phyloP scores from a whole-genome alignment of 2,329 filamentous ascomycete genomes.

The Myotisia sp. region DNA sequence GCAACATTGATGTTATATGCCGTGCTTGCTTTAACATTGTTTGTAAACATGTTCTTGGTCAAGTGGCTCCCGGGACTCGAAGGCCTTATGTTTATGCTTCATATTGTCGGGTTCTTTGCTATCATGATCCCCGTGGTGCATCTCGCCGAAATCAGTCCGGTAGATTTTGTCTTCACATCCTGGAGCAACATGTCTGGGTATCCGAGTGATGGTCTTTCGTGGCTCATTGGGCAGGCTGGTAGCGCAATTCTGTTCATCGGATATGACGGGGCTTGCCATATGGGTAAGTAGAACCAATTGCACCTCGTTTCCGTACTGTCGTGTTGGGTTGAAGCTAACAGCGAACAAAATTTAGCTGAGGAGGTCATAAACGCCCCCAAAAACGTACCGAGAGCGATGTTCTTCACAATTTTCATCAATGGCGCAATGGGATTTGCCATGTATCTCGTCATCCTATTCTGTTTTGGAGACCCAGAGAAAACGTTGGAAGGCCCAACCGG shows the following conservation, averaged over 20 bases:
- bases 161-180: slow-evolving; percentile 1
- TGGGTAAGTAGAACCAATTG: slow-evolving; percentile 5
- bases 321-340: too few species aligned
- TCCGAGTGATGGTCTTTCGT: not conserved
- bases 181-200: slow-evolving; percentile 3
- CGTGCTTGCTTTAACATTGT: slow-evolving; percentile 17
- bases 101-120: slow-evolving; percentile 30
- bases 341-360: slow-evolving; percentile 16
- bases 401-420: slow-evolving; percentile 24
- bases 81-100: slow-evolving; percentile 20
- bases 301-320: too few species aligned
- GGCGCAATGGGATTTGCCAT: slow-evolving; percentile 24
- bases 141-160: slow-evolving; percentile 1
- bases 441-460: slow-evolving; percentile 3
- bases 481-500: slow-evolving; percentile 14
- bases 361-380: slow-evolving; percentile 25
- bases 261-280: slow-evolving; percentile 5
- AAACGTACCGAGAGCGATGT: slow-evolving; percentile 24
- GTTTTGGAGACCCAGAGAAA: slow-evolving; percentile 5
- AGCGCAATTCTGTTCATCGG: slow-evolving; percentile 5
- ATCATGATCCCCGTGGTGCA: slow-evolving; percentile 28
- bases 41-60: slow-evolving; percentile 17
- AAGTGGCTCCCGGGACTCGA: slow-evolving; percentile 20
- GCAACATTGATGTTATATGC: slow-evolving; percentile 25
- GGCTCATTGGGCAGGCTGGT: slow-evolving; percentile 3